phyloP scores from a whole-genome alignment of 306 rosid genomes.

The Cyclanthera cordifolia region DNA sequence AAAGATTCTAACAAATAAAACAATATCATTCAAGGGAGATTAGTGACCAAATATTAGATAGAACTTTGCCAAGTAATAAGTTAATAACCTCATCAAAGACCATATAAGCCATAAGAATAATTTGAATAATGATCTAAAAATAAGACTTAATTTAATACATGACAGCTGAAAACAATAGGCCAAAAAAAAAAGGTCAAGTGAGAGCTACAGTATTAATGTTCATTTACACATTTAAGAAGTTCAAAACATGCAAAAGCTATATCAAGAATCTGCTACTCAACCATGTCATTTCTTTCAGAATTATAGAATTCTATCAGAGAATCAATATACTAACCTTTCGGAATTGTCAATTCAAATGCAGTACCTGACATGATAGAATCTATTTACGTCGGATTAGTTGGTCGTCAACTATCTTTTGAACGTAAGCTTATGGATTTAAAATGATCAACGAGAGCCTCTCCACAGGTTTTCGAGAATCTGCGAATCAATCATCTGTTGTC shows the following conservation, averaged over 20 bases:
- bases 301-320: background rate
- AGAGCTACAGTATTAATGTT: background rate
- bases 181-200: background rate
- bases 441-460: background rate
- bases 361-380: too few species aligned
- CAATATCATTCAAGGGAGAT: background rate
- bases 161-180: background rate
- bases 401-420: background rate
- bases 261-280: background rate
- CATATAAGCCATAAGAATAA: background rate
- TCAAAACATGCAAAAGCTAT: background rate
- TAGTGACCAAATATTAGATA: background rate
- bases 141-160: background rate
- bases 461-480: conserved; percentile 10
- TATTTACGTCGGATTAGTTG: background rate
- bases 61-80: background rate
- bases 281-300: background rate
- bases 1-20: background rate
- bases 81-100: background rate
- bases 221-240: background rate
- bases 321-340: conserved; percentile 2
- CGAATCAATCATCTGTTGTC: background rate
- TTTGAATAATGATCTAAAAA: background rate
- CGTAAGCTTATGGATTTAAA: background rate
- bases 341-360: background rate